Evolutionary conservation across 2,329 filamentous ascomycete genomes (phyloP).

Genomic region (Fusarium proliferatum): DNA sequence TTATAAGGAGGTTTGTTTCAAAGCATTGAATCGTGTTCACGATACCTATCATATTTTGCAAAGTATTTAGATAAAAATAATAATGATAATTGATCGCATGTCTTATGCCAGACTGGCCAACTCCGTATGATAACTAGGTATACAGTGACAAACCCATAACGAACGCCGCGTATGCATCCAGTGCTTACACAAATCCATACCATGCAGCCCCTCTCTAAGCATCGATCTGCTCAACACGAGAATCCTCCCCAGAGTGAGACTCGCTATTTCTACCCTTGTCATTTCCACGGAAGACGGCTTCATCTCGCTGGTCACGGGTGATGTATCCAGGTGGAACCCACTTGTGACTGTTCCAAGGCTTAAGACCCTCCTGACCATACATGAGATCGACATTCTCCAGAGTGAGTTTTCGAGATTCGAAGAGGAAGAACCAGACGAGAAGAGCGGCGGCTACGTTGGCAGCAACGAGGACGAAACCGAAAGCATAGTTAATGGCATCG

Average conservation of each 20-base stretch:
- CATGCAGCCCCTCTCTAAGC: conserved; percentile 14
- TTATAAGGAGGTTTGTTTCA: not conserved
- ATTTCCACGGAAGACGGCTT: conserved; percentile 39
- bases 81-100: conserved; percentile 23
- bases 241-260: conserved; percentile 36
- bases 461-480: conserved; percentile 73
- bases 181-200: not conserved
- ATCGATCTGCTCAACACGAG: conserved; percentile 27
- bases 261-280: conserved; percentile 42
- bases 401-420: conserved; percentile 71
- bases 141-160: conserved; percentile 21
- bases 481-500: conserved; percentile 68
- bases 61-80: not conserved
- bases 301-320: conserved; percentile 53
- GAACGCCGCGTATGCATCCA: conserved; percentile 30
- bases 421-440: conserved; percentile 76
- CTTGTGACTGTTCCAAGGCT: conserved; percentile 68
- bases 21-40: not conserved
- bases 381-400: conserved; percentile 79
- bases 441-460: conserved; percentile 69
- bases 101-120: not conserved
- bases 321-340: conserved; percentile 62
- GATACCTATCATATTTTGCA: not conserved
- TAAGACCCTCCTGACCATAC: conserved; percentile 70
- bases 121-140: conserved; percentile 4